phyloP scores from a whole-genome alignment of 352 stramenopile species.

The Globisporangium spiculum region DNA sequence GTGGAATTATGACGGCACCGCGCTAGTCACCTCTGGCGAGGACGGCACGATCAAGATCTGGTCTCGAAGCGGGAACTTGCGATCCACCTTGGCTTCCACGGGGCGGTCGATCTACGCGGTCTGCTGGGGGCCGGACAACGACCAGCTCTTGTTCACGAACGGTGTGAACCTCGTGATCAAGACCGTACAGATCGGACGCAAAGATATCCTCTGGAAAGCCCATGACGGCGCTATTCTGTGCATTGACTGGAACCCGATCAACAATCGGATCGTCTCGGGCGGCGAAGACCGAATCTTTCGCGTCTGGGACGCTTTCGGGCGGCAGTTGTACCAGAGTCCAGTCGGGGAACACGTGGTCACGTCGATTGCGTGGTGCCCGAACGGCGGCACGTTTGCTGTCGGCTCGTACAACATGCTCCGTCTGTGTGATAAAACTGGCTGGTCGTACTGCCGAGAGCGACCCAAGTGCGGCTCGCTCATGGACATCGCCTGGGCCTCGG shows the following conservation, averaged over 20 bases:
- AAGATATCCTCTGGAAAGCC: constrained; percentile 89
- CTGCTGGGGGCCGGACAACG: constrained; percentile 90
- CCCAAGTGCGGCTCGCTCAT: constrained; percentile 84
- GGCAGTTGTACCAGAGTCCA: constrained; percentile 86
- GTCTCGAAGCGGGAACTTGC: constrained; percentile 84
- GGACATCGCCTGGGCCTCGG: constrained; percentile 84
- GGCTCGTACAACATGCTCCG: constrained; percentile 92
- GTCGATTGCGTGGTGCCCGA: constrained; percentile 89
- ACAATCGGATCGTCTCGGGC: constrained; percentile 89
- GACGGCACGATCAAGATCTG: constrained; percentile 94
- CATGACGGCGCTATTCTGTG: constrained; percentile 90
- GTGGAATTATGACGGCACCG: constrained; percentile 92
- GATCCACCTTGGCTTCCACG: constrained; percentile 82
- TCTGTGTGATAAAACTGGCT: constrained; percentile 92
- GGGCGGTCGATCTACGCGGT: constrained; percentile 85
- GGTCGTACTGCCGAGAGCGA: constrained; percentile 87
- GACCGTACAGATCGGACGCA: constrained; percentile 84
- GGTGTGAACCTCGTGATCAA: constrained; percentile 91
- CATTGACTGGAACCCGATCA: constrained; percentile 93
- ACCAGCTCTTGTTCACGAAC: constrained; percentile 88
- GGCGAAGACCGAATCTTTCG: constrained; percentile 92
- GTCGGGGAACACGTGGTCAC: constrained; percentile 89
- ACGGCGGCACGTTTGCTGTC: constrained; percentile 89
- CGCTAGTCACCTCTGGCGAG: constrained; percentile 88
- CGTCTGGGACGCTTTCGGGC: constrained; percentile 91